Evolutionary conservation across 2,329 filamentous ascomycete species (phyloP), one percentile per base, ranked within the genome.

Genomic region (Claviceps maximensis): DNA sequence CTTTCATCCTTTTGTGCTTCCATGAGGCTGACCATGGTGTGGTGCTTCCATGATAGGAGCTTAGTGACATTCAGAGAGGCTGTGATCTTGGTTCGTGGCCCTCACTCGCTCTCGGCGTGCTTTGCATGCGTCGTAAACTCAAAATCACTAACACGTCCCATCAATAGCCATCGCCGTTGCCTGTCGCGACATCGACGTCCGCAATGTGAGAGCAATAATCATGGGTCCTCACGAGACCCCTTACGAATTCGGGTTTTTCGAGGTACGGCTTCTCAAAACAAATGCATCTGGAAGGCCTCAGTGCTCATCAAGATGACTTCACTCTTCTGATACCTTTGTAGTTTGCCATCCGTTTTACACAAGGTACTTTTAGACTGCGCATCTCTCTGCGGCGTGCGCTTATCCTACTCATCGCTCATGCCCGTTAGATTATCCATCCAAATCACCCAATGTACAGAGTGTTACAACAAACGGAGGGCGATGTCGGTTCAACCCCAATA

Each of bases 211-310:
- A 65, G 89, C 90, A 49, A 69, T 97, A 58, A 91, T 97, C 62
- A 82, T 97, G 59, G 93, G 93, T 0, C 91, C 93, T 25, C 89
- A 91, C 58, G 90, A 93, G 61, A 95, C 90, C 0, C 90, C 91
- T 0, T 98, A 98, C 68, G 90, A 96, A 68, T 96, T 94, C 64
- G 93, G 93, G 3, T 96, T 96, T 71, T 97, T 95, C 65, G 89
- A 97, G 77, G 89, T 93, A 67, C 55, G 75, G 65, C 52, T 60
- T 15, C 17, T 41, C n/a, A 2, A 13, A 36, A 44, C 23, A 47
- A 15, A 12, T 13, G 10, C 44, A 36, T 23, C 19, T 48, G 46
- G n/a, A 19, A 15, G 36, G 17, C n/a, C n/a, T 41, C 15, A 7
- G 9, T 27, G 17, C 23, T 29, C 7, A 21, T 21, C 4, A 29